Percentiles rank a stretch among this genome's conserved stretches.
phyloP scores from a whole-genome alignment of 2,329 filamentous ascomycete genomes.

The Epichloe typhina region DNA sequence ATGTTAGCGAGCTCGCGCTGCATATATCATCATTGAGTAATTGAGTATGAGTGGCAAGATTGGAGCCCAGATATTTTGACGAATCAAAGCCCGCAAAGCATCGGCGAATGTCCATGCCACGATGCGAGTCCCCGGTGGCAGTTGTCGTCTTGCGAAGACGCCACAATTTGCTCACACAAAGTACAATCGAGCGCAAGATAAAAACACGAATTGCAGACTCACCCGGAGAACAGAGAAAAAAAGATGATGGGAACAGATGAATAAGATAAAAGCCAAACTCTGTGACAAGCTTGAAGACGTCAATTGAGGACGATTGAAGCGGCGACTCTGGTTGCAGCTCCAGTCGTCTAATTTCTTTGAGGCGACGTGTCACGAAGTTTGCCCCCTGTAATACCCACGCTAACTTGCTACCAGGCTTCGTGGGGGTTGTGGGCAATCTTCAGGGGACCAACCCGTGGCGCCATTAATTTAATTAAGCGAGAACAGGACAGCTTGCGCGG shows the following conservation, averaged over 20 bases:
- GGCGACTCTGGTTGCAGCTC: background rate
- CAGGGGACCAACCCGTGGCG: background rate
- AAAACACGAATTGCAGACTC: background rate
- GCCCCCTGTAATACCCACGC: background rate
- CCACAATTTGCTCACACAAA: background rate
- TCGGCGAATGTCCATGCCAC: background rate
- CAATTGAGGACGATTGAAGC: slow-evolving; percentile 2
- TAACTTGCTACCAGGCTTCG: background rate
- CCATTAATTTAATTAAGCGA: slow-evolving; percentile 4
- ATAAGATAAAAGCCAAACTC: background rate
- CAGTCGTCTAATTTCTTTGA: slow-evolving; percentile 16
- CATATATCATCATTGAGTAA: too few species aligned
- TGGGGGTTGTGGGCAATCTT: background rate
- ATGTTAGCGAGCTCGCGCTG: background rate
- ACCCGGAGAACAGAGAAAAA: background rate
- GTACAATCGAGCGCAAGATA: background rate
- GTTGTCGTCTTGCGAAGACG: background rate
- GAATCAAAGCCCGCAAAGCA: background rate
- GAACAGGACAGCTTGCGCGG: background rate
- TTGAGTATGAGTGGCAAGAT: too few species aligned
- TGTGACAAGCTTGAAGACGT: background rate
- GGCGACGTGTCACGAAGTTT: slow-evolving; percentile 22
- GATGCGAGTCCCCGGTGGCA: background rate
- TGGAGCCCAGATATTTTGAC: background rate
- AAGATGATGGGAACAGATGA: slow-evolving; percentile 1